Percentiles rank a stretch among this genome's conserved stretches.
phyloP scores from a whole-genome alignment of 164 flowering plant species.

The Umbilicus rupestris region DNA sequence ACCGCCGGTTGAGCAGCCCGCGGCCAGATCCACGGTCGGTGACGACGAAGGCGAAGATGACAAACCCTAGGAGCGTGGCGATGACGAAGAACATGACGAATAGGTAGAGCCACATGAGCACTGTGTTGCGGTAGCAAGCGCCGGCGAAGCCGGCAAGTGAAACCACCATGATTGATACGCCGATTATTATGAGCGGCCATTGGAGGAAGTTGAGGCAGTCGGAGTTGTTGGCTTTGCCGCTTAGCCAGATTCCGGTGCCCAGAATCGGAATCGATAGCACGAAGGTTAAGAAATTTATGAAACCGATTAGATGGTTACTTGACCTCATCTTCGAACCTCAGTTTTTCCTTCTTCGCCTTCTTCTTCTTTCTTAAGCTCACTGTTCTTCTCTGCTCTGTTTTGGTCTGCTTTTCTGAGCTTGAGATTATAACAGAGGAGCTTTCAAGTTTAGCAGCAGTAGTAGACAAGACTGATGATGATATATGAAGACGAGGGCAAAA shows the following conservation, averaged over 20 bases:
- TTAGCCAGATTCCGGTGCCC: slow-evolving; percentile 91
- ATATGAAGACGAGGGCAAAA: not conserved
- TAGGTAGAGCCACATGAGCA: slow-evolving; percentile 64
- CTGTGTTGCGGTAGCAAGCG: slow-evolving; percentile 80
- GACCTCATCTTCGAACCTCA: slow-evolving; percentile 57
- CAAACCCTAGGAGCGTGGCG: slow-evolving; percentile 59
- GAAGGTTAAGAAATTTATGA: slow-evolving; percentile 72
- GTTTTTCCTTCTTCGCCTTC: no score
- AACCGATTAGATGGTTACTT: slow-evolving; percentile 65
- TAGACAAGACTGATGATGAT: no score
- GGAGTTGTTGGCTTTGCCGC: slow-evolving; percentile 65
- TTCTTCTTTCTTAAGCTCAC: not conserved
- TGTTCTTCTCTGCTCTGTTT: not conserved
- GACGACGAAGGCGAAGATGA: slow-evolving; percentile 75
- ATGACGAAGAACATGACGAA: slow-evolving; percentile 73
- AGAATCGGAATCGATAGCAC: slow-evolving; percentile 73
- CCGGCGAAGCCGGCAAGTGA: slow-evolving; percentile 93
- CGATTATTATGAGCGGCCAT: slow-evolving; percentile 84
- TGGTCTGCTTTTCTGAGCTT: slow-evolving; percentile 4
- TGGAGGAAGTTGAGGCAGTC: slow-evolving; percentile 84
- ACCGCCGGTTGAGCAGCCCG: slow-evolving; percentile 32
- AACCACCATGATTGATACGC: slow-evolving; percentile 61
- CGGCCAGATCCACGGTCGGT: slow-evolving; percentile 81
- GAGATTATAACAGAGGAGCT: not conserved
- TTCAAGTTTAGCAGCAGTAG: no score